These are phyloP conservation scores for Leccinum sublutescens DNA, from an alignment of 768 basidiomycete genomes.

Conservation along the genomic window DNA sequence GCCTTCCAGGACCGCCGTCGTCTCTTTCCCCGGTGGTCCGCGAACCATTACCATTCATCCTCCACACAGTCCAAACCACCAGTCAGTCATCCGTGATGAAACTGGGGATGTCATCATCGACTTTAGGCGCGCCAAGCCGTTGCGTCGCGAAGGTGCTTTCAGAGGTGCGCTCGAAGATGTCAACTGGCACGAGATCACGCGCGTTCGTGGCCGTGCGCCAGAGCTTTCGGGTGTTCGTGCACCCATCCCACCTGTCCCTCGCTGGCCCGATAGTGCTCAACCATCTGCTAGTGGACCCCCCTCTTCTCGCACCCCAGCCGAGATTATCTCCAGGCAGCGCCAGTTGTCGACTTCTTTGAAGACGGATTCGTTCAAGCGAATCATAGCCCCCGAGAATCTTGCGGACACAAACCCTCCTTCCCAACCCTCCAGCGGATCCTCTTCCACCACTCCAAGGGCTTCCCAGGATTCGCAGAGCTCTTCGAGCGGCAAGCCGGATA, in stretches of 20 bases:
- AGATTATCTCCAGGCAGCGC: constrained; percentile 12
- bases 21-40: constrained; percentile 21
- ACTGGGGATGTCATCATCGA: constrained; percentile 15
- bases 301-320: not conserved
- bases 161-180: constrained; percentile 6
- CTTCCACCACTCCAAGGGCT: not conserved
- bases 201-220: constrained; percentile 16
- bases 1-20: constrained; percentile 3
- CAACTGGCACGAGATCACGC: constrained; percentile 5
- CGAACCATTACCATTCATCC: constrained; percentile 26
- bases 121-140: constrained; percentile 8
- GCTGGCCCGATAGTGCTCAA: constrained; percentile 13
- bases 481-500: not conserved
- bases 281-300: not conserved
- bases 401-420: not conserved
- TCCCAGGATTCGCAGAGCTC: not conserved
- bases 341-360: not conserved
- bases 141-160: constrained; percentile 25
- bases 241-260: not conserved
- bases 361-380: constrained; percentile 14
- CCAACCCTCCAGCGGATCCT: not conserved
- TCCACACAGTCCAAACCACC: constrained; percentile 12
- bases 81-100: constrained; percentile 17
- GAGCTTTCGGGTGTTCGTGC: not conserved
- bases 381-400: constrained; percentile 2